Conservation (phyloP, 2,329 filamentous ascomycete species). For the Calonectria hongkongensis region DNA sequence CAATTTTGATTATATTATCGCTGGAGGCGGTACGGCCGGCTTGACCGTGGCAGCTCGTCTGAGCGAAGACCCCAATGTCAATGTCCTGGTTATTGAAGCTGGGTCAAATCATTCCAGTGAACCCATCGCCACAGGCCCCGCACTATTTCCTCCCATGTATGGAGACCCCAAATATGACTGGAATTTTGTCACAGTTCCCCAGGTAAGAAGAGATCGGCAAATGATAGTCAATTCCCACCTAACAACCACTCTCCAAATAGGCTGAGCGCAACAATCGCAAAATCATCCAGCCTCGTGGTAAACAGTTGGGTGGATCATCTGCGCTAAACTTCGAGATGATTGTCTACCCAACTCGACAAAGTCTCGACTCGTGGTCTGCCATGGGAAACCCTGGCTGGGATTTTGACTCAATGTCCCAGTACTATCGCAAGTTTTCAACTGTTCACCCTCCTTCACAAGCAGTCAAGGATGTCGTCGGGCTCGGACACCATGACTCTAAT, state of each 20-base stretch:
- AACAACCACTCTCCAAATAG: not conserved
- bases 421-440: constrained; percentile 4
- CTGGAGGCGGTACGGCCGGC: not conserved
- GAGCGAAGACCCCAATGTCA: not conserved
- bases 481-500: not conserved
- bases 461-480: not conserved
- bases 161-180: constrained; percentile 12
- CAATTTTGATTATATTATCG: constrained; percentile 11
- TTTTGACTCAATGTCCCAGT: not conserved
- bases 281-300: not conserved
- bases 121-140: not conserved
- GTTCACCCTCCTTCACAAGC: not conserved
- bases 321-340: constrained; percentile 7
- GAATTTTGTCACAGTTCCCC: constrained; percentile 16
- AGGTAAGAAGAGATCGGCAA: not conserved
- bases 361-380: constrained; percentile 15
- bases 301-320: constrained; percentile 15
- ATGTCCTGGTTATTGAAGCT: not conserved
- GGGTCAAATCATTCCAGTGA: constrained; percentile 1
- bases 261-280: constrained; percentile 8
- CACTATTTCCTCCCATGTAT: not conserved
- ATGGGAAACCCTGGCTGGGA: constrained; percentile 21
- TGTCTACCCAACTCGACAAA: not conserved
- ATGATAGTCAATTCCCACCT: not conserved
- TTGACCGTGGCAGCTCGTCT: constrained; percentile 7